Evolutionary conservation across 495 filamentous ascomycete species (phyloP), one percentile per base, ranked within the genome.

Genomic region (Neurospora intermedia): DNA sequence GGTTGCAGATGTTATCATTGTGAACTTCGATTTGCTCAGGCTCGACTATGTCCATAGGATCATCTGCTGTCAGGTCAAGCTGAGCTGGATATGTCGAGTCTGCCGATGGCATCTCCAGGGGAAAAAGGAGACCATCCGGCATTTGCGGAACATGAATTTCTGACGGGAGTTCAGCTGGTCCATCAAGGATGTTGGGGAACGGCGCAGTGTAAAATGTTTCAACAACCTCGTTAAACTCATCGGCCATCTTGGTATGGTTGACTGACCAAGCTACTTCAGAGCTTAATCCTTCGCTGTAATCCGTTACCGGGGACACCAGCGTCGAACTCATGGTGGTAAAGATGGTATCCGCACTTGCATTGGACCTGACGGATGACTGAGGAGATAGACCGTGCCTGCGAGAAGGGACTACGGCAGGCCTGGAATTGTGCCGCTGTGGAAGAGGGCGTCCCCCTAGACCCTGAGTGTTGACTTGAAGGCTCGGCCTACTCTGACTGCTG

Each of bases 281-380:
- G 54, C 15, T 66, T 15, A 66, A 35, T 18, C 54, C 54, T 66
- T 66, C 78, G 71, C 80, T 82, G 76, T 79, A 83, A 59, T 79
- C 77, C 0, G 81, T 82, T 10, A 76, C 39, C 2, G 81, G 81
- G 16, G 81, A 83, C 42, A 83, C 54, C 54, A 66, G 15, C 6
- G 54, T 66, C 11, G 54, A 66, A 66, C 54, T 66, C 54, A 35
- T 45, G 20, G 75, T 71, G 72, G 76, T 82, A 39, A 69, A 71
- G 39, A 73, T 81, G 43, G 75, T 79, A 41, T 81, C 78, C 23
- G 80, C 81, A 73, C 80, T 82, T 27, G 78, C 77, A 31, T 75
- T 83, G 6, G 81, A 83, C 70, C 81, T 73, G 13, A 83, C 81
- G 27, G 81, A 83, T 3, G 81, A 83, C 75, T 81, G 82, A 13